These are phyloP conservation scores for Discostella stelligeroides DNA, from an alignment of 108 stramenopile species.

Conservation along the genomic window DNA sequence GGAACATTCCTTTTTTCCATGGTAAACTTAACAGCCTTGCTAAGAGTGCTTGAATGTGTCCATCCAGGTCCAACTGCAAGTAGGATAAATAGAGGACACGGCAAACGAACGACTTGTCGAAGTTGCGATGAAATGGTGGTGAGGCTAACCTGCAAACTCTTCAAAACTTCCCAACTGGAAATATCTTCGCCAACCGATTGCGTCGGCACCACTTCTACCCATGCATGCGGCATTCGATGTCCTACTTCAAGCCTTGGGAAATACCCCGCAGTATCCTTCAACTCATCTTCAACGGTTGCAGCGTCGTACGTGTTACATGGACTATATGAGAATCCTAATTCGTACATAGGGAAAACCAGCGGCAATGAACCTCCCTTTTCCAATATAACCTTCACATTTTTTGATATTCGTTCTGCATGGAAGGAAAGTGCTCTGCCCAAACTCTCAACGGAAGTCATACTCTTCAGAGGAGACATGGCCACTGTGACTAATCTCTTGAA, in stretches of 20 bases:
- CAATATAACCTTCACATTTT: slow-evolving; percentile 62
- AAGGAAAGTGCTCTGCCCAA: slow-evolving; percentile 17
- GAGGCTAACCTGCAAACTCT: slow-evolving; percentile 24
- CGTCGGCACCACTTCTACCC: slow-evolving; percentile 28
- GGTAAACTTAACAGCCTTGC: slow-evolving; percentile 7
- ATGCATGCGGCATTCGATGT: slow-evolving; percentile 64
- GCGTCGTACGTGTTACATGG: not conserved
- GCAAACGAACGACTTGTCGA: slow-evolving; percentile 13
- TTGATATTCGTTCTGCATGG: slow-evolving; percentile 56
- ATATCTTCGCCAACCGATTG: not conserved
- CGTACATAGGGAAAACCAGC: slow-evolving; percentile 81
- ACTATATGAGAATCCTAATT: slow-evolving; percentile 77
- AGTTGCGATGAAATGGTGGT: slow-evolving; percentile 42
- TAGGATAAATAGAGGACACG: slow-evolving; percentile 29
- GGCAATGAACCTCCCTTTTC: slow-evolving; percentile 74
- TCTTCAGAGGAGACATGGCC: slow-evolving; percentile 65
- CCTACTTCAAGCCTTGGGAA: slow-evolving; percentile 55
- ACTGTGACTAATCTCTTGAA: slow-evolving; percentile 63
- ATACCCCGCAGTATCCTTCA: slow-evolving; percentile 50
- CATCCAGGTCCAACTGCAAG: slow-evolving; percentile 22
- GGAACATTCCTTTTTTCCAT: slow-evolving; percentile 12
- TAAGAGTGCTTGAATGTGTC: not conserved
- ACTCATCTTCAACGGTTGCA: slow-evolving; percentile 7
- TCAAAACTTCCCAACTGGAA: slow-evolving; percentile 25
- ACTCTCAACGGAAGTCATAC: slow-evolving; percentile 18